phyloP scores from a whole-genome alignment of 352 stramenopile species.

The Achlya hypogyna region DNA sequence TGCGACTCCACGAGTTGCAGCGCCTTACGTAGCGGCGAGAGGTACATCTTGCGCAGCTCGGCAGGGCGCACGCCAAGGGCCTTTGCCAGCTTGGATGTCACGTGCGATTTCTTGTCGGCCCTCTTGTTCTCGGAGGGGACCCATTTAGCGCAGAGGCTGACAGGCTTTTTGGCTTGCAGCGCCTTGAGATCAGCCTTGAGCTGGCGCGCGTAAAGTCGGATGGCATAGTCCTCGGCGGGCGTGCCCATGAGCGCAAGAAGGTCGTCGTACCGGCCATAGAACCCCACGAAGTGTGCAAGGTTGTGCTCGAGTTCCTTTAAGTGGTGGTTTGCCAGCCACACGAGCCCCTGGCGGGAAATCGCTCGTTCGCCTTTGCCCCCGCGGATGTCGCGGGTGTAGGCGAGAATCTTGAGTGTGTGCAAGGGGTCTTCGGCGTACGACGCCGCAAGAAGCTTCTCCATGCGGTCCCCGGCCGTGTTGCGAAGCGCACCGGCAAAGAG shows the following conservation, averaged over 20 bases:
- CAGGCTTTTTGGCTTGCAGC: no score
- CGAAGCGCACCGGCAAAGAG: slow-evolving; percentile 35
- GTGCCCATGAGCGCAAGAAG: slow-evolving; percentile 34
- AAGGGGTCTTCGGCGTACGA: slow-evolving; percentile 38
- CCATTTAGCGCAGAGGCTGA: slow-evolving; percentile 51
- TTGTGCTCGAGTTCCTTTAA: slow-evolving; percentile 34
- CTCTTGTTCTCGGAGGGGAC: slow-evolving; percentile 44
- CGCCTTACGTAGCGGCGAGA: slow-evolving; percentile 32
- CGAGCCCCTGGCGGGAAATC: slow-evolving; percentile 30
- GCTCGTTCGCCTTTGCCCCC: slow-evolving; percentile 41
- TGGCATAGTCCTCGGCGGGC: slow-evolving; percentile 27
- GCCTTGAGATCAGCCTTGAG: slow-evolving; percentile 30
- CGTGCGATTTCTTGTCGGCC: slow-evolving; percentile 37
- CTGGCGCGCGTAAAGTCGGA: slow-evolving; percentile 31
- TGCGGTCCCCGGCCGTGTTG: slow-evolving; percentile 24
- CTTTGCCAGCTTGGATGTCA: slow-evolving; percentile 41
- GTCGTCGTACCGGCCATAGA: slow-evolving; percentile 47
- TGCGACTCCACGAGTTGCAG: slow-evolving; percentile 34
- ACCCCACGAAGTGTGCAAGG: slow-evolving; percentile 31
- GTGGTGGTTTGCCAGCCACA: slow-evolving; percentile 31
- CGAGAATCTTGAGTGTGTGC: slow-evolving; percentile 48
- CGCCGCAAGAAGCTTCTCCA: slow-evolving; percentile 25
- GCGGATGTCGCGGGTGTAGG: slow-evolving; percentile 40
- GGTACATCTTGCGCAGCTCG: slow-evolving; percentile 36
- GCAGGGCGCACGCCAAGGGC: slow-evolving; percentile 34